phyloP scores from a whole-genome alignment of 768 basidiomycete genomes.

The Tulasnella sp. region DNA sequence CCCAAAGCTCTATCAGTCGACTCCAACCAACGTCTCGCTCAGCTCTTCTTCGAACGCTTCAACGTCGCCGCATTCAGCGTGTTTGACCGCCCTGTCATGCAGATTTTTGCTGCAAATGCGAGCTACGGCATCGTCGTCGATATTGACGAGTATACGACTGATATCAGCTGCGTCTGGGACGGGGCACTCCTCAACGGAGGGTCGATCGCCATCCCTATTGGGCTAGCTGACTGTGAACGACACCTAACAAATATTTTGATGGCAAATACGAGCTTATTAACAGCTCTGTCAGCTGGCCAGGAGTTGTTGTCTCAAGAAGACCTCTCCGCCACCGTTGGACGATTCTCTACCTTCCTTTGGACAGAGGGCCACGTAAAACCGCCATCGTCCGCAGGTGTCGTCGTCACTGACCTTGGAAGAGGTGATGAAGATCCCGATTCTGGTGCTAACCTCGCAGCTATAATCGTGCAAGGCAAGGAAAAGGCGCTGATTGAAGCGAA shows the following conservation, averaged over 20 bases:
- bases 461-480: slow-evolving; percentile 84
- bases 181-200: slow-evolving; percentile 45
- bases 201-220: slow-evolving; percentile 4
- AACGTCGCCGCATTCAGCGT: slow-evolving; percentile 76
- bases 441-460: slow-evolving; percentile 80
- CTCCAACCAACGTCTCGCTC: slow-evolving; percentile 63
- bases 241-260: slow-evolving; percentile 65
- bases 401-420: slow-evolving; percentile 1
- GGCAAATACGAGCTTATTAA: slow-evolving; percentile 53
- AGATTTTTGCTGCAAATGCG: slow-evolving; percentile 66
- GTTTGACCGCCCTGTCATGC: slow-evolving; percentile 73
- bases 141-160: slow-evolving; percentile 64
- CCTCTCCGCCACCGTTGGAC: slow-evolving; percentile 43
- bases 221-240: slow-evolving; percentile 43
- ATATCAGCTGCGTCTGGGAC: slow-evolving; percentile 69
- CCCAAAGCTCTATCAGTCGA: slow-evolving; percentile 52
- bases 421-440: slow-evolving; percentile 61
- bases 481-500: slow-evolving; percentile 78
- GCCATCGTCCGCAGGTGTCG: slow-evolving; percentile 53
- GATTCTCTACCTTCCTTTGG: slow-evolving; percentile 56
- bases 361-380: slow-evolving; percentile 57
- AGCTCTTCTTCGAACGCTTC: slow-evolving; percentile 86
- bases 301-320: slow-evolving; percentile 36
- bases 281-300: slow-evolving; percentile 45
- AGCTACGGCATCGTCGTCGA: slow-evolving; percentile 73